Conservation (phyloP, 2,329 filamentous ascomycete species). For the Fusarium tricinctum region DNA sequence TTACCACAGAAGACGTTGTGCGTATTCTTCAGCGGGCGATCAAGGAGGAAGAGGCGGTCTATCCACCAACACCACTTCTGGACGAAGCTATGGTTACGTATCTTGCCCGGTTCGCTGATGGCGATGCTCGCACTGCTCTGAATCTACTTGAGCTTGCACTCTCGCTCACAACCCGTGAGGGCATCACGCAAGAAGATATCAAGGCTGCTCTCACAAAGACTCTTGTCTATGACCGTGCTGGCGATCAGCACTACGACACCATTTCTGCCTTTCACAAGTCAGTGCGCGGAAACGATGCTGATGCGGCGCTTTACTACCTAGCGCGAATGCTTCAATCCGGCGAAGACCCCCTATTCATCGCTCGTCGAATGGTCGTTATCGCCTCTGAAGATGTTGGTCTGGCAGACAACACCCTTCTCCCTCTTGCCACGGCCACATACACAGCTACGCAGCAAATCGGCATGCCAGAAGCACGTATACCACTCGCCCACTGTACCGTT, state of each 20-base stretch:
- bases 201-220: conserved; percentile 90
- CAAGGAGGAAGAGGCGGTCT: conserved; percentile 65
- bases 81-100: conserved; percentile 84
- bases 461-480: conserved; percentile 94
- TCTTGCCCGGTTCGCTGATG: conserved; percentile 88
- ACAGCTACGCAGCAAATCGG: conserved; percentile 93
- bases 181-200: conserved; percentile 80
- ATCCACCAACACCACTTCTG: conserved; percentile 69
- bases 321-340: conserved; percentile 95
- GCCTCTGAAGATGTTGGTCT: conserved; percentile 94
- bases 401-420: conserved; percentile 86
- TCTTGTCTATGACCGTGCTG: conserved; percentile 92
- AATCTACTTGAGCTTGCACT: conserved; percentile 93
- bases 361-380: conserved; percentile 92
- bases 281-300: conserved; percentile 86
- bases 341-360: conserved; percentile 93
- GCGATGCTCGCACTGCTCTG: conserved; percentile 91
- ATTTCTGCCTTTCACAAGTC: conserved; percentile 98
- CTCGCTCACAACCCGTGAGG: conserved; percentile 71
- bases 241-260: conserved; percentile 97
- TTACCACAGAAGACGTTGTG: conserved; percentile 79
- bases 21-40: conserved; percentile 84
- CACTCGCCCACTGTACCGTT: conserved; percentile 87
- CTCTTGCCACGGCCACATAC: conserved; percentile 87
- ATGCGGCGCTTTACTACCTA: conserved; percentile 94